Percentiles rank a stretch among this genome's conserved stretches.
Conservation (phyloP, 352 stramenopile genomes). For the Pythium pyrilobum region DNA sequence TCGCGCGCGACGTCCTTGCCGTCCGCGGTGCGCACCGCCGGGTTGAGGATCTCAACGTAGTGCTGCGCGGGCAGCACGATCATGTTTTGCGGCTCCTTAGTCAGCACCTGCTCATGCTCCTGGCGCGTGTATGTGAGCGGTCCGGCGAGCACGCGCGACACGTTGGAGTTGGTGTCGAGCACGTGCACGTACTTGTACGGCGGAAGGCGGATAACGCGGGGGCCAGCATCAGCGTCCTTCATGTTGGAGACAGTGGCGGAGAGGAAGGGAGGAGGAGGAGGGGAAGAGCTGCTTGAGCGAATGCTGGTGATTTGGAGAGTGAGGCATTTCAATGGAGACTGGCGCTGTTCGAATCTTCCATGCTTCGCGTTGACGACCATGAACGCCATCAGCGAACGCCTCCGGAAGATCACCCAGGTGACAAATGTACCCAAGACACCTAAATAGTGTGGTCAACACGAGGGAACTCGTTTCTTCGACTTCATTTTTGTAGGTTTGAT, state of each 20-base stretch:
- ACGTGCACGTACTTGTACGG: conserved; percentile 84
- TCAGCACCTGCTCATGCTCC: conserved; percentile 74
- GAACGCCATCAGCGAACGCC: neutral
- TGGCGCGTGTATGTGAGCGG: conserved; percentile 77
- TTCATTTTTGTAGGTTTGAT: neutral
- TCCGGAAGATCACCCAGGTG: neutral
- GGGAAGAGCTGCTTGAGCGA: neutral
- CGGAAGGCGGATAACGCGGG: conserved; percentile 66
- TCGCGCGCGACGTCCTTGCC: conserved; percentile 52
- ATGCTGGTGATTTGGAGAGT: conserved; percentile 6
- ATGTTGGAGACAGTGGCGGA: too few relatives aligned
- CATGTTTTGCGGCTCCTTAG: conserved; percentile 55
- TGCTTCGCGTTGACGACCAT: too few relatives aligned
- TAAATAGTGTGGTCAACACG: neutral
- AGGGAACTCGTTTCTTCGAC: too few relatives aligned
- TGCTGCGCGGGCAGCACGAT: conserved; percentile 70
- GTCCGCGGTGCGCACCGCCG: conserved; percentile 43
- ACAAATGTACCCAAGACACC: conserved; percentile 10
- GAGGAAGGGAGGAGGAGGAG: neutral
- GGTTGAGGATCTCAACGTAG: conserved; percentile 75
- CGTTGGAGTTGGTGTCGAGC: conserved; percentile 83
- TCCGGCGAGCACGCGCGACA: conserved; percentile 69
- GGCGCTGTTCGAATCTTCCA: neutral
- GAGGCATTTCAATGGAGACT: neutral
- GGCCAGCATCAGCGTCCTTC: conserved; percentile 27